Evolutionary conservation across 1,284 basidiomycete species (phyloP).

Genomic region (Fomes fomentarius): DNA sequence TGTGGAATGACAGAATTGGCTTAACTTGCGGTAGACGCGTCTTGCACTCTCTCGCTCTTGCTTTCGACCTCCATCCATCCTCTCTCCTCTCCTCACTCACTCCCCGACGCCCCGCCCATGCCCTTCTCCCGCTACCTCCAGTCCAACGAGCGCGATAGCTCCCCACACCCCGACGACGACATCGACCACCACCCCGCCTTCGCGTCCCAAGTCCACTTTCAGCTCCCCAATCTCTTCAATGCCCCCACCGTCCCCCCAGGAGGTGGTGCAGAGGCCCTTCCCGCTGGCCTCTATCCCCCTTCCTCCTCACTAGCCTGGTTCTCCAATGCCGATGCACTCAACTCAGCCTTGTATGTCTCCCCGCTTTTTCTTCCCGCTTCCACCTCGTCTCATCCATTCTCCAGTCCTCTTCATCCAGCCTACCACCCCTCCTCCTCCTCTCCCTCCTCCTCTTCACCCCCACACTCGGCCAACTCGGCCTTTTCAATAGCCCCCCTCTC

Average conservation of each 20-base stretch:
- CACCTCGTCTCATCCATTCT: slow-evolving; percentile 1
- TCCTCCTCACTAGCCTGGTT: slow-evolving; percentile 38
- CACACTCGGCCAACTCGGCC: slow-evolving; percentile 7
- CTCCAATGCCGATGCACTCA: slow-evolving; percentile 36
- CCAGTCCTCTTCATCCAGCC: neutral
- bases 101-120: slow-evolving; percentile 9
- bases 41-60: slow-evolving; percentile 4
- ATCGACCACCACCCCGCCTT: slow-evolving; percentile 30
- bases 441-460: slow-evolving; percentile 10
- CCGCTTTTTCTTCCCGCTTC: neutral
- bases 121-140: slow-evolving; percentile 25
- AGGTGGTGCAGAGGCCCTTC: slow-evolving; percentile 72
- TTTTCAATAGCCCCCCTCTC: slow-evolving; percentile 6
- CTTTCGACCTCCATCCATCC: neutral
- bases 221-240: slow-evolving; percentile 64
- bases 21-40: neutral
- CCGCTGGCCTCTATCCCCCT: slow-evolving; percentile 45
- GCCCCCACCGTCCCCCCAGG: slow-evolving; percentile 63
- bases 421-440: neutral
- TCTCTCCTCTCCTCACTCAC: neutral
- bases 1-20: slow-evolving; percentile 16
- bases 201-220: slow-evolving; percentile 51
- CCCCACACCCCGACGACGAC: slow-evolving; percentile 11
- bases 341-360: slow-evolving; percentile 19
- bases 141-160: slow-evolving; percentile 15